Evolutionary conservation across 176 grass and related monocot genomes (phyloP).

Genomic region (Pharus latifolius): DNA sequence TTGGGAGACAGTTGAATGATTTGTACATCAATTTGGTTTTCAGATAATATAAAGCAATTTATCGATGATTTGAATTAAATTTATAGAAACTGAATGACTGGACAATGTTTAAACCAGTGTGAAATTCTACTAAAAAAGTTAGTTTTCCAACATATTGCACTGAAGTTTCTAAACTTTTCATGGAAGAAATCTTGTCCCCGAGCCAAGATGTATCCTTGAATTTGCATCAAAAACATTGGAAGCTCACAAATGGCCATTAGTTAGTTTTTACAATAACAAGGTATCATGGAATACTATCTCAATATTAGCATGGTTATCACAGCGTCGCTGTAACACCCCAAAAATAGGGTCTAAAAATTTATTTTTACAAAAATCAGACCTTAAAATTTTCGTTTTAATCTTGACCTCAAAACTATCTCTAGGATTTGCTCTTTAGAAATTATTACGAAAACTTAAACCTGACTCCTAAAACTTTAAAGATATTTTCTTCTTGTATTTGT

Average conservation of each 20-base stretch:
- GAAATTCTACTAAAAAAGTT: not conserved
- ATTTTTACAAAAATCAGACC: no score
- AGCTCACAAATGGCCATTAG: not conserved
- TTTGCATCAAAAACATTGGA: not conserved
- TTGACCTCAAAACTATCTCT: no score
- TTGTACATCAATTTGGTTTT: not conserved
- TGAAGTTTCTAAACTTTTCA: not conserved
- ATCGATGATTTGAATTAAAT: not conserved
- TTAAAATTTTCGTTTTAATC: no score
- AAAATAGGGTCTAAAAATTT: no score
- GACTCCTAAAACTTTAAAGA: no score
- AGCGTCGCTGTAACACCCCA: no score
- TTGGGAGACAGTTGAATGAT: not conserved
- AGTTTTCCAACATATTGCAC: not conserved
- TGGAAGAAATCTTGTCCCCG: not conserved
- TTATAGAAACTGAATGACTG: not conserved
- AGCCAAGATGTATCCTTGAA: not conserved
- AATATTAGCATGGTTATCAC: no score
- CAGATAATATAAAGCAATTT: not conserved
- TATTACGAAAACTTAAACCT: no score
- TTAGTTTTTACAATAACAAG: not conserved
- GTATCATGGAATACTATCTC: no score
- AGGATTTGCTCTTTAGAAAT: no score
- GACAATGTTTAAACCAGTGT: not conserved
- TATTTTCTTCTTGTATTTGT: no score